A percentile compares a stretch with the other conserved stretches of the same genome.
Conservation (phyloP, 2,329 filamentous ascomycete species). For the Rhinocladiella similis region DNA sequence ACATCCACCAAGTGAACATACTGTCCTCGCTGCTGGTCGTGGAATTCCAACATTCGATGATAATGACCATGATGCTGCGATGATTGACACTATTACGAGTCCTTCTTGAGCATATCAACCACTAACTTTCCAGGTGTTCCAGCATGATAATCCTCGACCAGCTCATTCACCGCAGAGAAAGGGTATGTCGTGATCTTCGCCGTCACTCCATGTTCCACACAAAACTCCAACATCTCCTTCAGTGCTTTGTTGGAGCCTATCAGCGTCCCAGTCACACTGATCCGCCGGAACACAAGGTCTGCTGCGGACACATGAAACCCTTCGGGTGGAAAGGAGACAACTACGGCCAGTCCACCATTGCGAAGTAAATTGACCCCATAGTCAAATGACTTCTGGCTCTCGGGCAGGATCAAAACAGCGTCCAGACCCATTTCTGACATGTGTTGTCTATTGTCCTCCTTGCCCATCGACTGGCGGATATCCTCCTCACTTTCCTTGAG, state of each 20-base stretch:
- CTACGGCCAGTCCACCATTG: constrained; percentile 34
- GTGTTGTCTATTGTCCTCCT: constrained; percentile 17
- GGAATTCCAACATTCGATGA: too few species aligned
- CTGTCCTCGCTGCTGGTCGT: too few species aligned
- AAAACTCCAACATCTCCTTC: constrained; percentile 65
- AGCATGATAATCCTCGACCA: constrained; percentile 25
- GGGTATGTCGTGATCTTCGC: constrained; percentile 19
- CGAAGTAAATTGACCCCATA: constrained; percentile 33
- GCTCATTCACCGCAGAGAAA: constrained; percentile 23
- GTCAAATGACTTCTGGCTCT: constrained; percentile 40
- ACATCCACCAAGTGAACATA: too few species aligned
- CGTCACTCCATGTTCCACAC: constrained; percentile 14
- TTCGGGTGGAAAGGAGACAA: constrained; percentile 33
- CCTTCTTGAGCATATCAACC: constrained; percentile 5
- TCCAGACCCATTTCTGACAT: constrained; percentile 46
- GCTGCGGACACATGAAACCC: constrained; percentile 4
- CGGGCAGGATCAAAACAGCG: constrained; percentile 44
- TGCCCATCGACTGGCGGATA: constrained; percentile 31
- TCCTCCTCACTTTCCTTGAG: constrained; percentile 36
- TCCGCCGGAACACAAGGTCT: constrained; percentile 34
- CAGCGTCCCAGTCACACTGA: constrained; percentile 40
- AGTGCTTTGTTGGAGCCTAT: constrained; percentile 55
- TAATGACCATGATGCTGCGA: too few species aligned
- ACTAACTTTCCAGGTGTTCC: constrained; percentile 25
- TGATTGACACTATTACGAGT: too few species aligned